Evolutionary conservation across 139 green algal species (phyloP).

Genomic region (Gonium pectorale): DNA sequence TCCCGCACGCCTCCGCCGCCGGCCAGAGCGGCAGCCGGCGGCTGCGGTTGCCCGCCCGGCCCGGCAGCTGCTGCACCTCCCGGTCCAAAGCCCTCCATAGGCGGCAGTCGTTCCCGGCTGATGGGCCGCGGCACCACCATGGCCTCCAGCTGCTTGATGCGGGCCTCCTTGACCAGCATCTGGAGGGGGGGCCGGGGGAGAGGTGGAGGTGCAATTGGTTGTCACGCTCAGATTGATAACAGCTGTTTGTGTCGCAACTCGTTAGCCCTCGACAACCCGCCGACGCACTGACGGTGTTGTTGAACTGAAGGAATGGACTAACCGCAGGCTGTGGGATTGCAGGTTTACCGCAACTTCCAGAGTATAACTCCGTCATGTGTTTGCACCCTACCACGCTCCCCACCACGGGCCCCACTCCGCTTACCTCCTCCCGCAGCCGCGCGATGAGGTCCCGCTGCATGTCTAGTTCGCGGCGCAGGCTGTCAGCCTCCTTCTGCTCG

Average conservation of each 20-base stretch:
- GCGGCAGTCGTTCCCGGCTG: slow-evolving; percentile 52
- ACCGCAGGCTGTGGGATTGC: no score
- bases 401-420: no score
- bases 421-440: slow-evolving; percentile 53
- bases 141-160: slow-evolving; percentile 61
- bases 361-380: no score
- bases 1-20: neutral
- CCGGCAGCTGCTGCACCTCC: neutral
- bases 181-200: neutral
- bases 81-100: slow-evolving; percentile 48
- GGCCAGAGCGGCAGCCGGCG: neutral
- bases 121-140: slow-evolving; percentile 57
- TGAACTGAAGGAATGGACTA: no score
- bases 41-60: neutral
- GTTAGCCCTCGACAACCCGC: no score
- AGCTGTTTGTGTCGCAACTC: no score
- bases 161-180: slow-evolving; percentile 49
- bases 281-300: no score
- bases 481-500: neutral
- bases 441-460: slow-evolving; percentile 65
- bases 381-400: no score
- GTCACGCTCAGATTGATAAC: no score
- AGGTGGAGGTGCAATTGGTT: neutral
- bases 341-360: no score
- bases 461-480: slow-evolving; percentile 54